phyloP scores from a whole-genome alignment of 2,329 filamentous ascomycete species.

The Acrocalymma vagum region DNA sequence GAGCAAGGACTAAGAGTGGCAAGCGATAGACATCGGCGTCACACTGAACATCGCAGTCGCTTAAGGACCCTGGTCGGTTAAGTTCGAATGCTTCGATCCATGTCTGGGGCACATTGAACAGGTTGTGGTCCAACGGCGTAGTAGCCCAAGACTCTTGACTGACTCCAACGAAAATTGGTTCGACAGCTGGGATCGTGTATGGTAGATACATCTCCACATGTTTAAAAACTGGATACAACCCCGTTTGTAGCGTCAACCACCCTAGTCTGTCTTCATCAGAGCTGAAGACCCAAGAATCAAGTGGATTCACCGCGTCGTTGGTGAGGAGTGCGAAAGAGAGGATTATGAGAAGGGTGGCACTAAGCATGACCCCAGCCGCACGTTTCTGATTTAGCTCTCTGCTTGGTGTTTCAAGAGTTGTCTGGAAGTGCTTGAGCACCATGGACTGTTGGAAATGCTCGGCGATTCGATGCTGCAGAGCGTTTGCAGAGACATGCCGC shows the following conservation, averaged over 20 bases:
- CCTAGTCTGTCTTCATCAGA: constrained; percentile 2
- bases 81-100: too few relatives aligned
- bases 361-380: constrained; percentile 2
- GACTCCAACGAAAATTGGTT: too few relatives aligned
- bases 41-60: too few relatives aligned
- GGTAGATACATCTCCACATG: too few relatives aligned
- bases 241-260: constrained; percentile 11
- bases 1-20: too few relatives aligned
- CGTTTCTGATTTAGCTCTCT: neutral
- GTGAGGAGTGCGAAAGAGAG: constrained; percentile 5
- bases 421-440: constrained; percentile 6
- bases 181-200: too few relatives aligned
- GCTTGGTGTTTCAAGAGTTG: constrained; percentile 1
- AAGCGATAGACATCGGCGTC: too few relatives aligned
- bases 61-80: too few relatives aligned
- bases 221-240: too few relatives aligned
- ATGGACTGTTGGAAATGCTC: constrained; percentile 11
- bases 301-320: neutral
- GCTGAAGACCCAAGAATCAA: constrained; percentile 12
- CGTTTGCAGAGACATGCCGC: constrained; percentile 6
- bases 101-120: neutral
- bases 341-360: constrained; percentile 9
- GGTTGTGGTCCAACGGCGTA: neutral
- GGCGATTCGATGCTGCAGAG: constrained; percentile 10
- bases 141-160: too few relatives aligned